phyloP scores from a whole-genome alignment of 805 yeast species.

The Hanseniaspora thailandica region DNA sequence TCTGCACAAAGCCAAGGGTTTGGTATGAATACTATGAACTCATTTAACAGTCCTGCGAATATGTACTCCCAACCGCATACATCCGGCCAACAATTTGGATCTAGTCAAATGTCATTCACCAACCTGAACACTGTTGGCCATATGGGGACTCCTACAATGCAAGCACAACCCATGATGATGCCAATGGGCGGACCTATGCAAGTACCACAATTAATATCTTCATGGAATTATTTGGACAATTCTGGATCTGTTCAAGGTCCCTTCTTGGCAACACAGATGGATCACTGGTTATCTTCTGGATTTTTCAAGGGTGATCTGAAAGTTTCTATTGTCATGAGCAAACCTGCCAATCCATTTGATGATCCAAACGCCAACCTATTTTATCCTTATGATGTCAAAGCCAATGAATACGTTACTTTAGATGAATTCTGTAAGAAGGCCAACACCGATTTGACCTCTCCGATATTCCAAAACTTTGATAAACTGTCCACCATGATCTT shows the following conservation, averaged over 20 bases:
- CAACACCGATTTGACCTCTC: constrained; percentile 17
- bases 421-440: constrained; percentile 23
- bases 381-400: constrained; percentile 23
- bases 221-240: constrained; percentile 70
- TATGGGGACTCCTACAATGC: background rate
- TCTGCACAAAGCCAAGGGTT: background rate
- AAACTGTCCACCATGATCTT: background rate
- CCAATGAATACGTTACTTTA: constrained; percentile 20
- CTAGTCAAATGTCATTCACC: background rate
- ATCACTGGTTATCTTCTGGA: constrained; percentile 58
- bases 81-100: background rate
- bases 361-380: constrained; percentile 20
- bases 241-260: constrained; percentile 74
- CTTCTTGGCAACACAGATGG: constrained; percentile 63
- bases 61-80: background rate
- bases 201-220: constrained; percentile 26
- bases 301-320: constrained; percentile 48
- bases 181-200: constrained; percentile 10
- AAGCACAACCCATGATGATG: constrained; percentile 8
- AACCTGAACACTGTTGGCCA: background rate
- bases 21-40: background rate
- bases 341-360: constrained; percentile 20
- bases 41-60: background rate
- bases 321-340: constrained; percentile 37
- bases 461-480: constrained; percentile 4